These are phyloP conservation scores for Noccaea caerulescens DNA, from an alignment of 345 rosid species.

Conservation along the genomic window DNA sequence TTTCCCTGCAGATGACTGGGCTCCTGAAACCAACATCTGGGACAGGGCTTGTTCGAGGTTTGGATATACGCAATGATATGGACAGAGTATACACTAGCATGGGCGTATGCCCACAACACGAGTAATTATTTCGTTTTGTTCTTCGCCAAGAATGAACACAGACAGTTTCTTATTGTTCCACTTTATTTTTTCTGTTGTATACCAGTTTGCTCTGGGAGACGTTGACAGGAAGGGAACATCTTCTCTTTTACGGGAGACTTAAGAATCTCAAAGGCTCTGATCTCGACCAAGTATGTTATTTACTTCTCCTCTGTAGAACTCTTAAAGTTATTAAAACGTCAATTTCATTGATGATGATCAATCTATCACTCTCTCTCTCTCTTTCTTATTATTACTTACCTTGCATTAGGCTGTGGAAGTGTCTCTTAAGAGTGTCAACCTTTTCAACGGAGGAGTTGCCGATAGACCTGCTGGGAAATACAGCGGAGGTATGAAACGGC, in stretches of 20 bases:
- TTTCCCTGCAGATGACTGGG: constrained; percentile 73
- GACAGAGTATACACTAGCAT: constrained; percentile 75
- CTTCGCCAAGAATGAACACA: not conserved
- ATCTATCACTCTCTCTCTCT: not conserved
- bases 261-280: constrained; percentile 79
- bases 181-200: not conserved
- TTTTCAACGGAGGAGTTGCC: constrained; percentile 78
- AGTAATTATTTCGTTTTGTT: constrained; percentile 59
- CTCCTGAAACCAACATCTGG: constrained; percentile 82
- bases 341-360: not conserved
- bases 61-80: constrained; percentile 70
- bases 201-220: constrained; percentile 57
- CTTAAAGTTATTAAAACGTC: not conserved
- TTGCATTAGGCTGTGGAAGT: constrained; percentile 78
- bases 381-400: no score
- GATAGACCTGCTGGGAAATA: constrained; percentile 86
- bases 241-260: constrained; percentile 91
- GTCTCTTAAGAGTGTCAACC: constrained; percentile 73
- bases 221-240: constrained; percentile 86
- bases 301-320: no score
- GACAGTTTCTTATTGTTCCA: not conserved
- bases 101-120: constrained; percentile 97
- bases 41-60: constrained; percentile 65
- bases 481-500: constrained; percentile 97
- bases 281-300: constrained; percentile 56